These are phyloP conservation scores for Canariomyces notabilis DNA, from an alignment of 2,329 filamentous ascomycete genomes.

Conservation along the genomic window DNA sequence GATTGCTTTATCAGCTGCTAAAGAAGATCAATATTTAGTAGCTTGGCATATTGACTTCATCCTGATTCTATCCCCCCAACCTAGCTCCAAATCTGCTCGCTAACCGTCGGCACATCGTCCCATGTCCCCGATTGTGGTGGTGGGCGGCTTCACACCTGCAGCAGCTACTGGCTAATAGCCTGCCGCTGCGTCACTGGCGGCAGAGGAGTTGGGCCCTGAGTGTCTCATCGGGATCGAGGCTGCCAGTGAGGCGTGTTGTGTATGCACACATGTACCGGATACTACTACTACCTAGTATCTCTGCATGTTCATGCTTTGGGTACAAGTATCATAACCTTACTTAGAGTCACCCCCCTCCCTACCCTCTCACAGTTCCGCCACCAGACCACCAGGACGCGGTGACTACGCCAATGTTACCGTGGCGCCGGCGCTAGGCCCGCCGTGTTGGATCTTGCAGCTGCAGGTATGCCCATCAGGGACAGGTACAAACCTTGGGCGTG, in stretches of 20 bases:
- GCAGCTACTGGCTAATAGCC: not conserved
- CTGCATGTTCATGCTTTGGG: not conserved
- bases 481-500: not conserved
- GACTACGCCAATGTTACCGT: not conserved
- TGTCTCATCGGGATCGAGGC: not conserved
- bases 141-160: conserved; percentile 1
- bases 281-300: too few species aligned
- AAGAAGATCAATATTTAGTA: too few species aligned
- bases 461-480: conserved; percentile 3
- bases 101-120: not conserved
- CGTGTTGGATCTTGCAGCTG: conserved; percentile 14
- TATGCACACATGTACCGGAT: not conserved
- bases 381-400: not conserved
- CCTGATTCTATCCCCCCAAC: not conserved
- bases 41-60: not conserved
- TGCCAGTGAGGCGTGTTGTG: too few species aligned
- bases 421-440: conserved; percentile 2
- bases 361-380: not conserved
- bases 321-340: not conserved
- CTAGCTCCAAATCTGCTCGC: not conserved
- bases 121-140: not conserved
- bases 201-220: too few species aligned
- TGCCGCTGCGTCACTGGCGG: not conserved
- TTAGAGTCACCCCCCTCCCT: not conserved
- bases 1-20: too few species aligned